phyloP scores from a whole-genome alignment of 257 asterid genomes.

The Linaria vulgaris region DNA sequence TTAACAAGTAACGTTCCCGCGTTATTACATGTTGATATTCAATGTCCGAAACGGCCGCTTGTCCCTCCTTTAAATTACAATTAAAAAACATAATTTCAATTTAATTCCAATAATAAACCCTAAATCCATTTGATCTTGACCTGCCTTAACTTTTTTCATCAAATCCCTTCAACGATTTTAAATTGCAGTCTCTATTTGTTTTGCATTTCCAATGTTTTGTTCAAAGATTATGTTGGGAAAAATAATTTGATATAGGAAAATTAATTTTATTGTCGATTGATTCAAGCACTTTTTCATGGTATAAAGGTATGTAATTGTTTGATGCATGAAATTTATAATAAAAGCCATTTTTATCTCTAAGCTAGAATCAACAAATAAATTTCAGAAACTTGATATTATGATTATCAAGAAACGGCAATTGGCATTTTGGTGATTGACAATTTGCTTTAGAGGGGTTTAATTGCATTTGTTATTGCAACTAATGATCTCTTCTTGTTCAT shows the following conservation, averaged over 20 bases:
- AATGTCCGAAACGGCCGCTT: slow-evolving; percentile 45
- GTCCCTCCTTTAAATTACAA: slow-evolving; percentile 31
- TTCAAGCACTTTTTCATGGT: slow-evolving; percentile 14
- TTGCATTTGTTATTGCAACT: background rate
- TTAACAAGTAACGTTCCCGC: slow-evolving; percentile 23
- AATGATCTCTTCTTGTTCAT: background rate
- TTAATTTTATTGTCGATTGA: slow-evolving; percentile 18
- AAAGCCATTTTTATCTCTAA: too few relatives aligned
- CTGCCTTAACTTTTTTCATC: too few relatives aligned
- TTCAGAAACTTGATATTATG: background rate
- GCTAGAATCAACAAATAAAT: too few relatives aligned
- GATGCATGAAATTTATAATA: background rate
- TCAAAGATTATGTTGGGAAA: slow-evolving; percentile 31
- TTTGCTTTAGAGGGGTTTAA: background rate
- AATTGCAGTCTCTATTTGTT: slow-evolving; percentile 21
- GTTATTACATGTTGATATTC: slow-evolving; percentile 3
- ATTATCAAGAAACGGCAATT: slow-evolving; percentile 5
- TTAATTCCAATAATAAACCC: slow-evolving; percentile 40
- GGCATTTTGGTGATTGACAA: background rate
- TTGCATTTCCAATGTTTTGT: slow-evolving; percentile 7
- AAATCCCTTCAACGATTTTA: slow-evolving; percentile 1
- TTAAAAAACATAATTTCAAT: background rate
- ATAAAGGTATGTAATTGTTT: slow-evolving; percentile 32
- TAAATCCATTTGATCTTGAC: slow-evolving; percentile 26
- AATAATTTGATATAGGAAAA: slow-evolving; percentile 2